A percentile compares a stretch with the other conserved stretches of the same genome.
phyloP scores from a whole-genome alignment of 371 early-diverging fungal species.

The Polyrhizophydium stewartii region DNA sequence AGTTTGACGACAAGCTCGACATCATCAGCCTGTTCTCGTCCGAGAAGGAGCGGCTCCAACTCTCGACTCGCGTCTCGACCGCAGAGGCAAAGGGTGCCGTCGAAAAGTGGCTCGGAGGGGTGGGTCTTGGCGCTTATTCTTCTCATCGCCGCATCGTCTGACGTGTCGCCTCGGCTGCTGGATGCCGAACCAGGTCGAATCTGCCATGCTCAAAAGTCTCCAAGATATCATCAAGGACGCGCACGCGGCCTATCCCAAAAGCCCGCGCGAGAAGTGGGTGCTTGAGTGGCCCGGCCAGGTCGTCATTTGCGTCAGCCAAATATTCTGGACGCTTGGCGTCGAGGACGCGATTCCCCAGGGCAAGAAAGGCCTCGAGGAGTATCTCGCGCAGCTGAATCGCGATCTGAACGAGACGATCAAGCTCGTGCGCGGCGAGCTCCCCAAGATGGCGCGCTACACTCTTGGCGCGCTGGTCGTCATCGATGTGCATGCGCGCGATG shows the following conservation, averaged over 20 bases:
- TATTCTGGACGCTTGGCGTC: conserved; percentile 50
- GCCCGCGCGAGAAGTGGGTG: conserved; percentile 48
- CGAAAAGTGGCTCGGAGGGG: conserved; percentile 47
- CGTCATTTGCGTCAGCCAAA: conserved; percentile 46
- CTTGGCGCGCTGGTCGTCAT: conserved; percentile 56
- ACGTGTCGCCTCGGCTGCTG: not conserved
- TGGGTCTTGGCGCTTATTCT: conserved; percentile 6
- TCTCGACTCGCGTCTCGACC: conserved; percentile 42
- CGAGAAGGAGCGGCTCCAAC: conserved; percentile 44
- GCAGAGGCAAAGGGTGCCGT: conserved; percentile 51
- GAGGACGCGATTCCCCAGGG: conserved; percentile 42
- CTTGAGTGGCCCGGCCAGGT: conserved; percentile 58
- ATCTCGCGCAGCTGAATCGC: conserved; percentile 28
- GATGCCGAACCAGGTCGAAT: conserved; percentile 26
- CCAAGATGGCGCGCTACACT: conserved; percentile 52
- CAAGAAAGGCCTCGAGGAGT: conserved; percentile 41
- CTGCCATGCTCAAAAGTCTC: conserved; percentile 46
- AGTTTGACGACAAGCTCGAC: conserved; percentile 49
- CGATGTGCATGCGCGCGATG: conserved; percentile 59
- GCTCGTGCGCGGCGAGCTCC: conserved; percentile 49
- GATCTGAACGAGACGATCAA: conserved; percentile 47
- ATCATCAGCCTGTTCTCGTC: conserved; percentile 43
- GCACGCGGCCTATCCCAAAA: conserved; percentile 38
- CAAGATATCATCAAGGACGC: conserved; percentile 37
- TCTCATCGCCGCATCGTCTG: not conserved